Conservation (phyloP, 345 rosid species). For the Eucalyptus pauciflora region DNA sequence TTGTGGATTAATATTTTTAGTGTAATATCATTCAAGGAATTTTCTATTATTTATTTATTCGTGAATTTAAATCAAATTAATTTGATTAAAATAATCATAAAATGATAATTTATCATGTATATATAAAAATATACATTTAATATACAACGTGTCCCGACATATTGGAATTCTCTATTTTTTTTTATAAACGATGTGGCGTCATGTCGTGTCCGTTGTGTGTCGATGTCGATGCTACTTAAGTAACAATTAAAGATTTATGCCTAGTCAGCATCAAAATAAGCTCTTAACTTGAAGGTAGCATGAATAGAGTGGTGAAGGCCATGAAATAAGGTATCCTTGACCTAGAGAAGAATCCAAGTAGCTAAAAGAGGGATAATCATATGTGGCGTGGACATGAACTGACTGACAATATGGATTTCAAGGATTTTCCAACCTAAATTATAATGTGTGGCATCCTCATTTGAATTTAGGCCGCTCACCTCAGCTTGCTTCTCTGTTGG, state of each 20-base stretch:
- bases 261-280: neutral
- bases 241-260: neutral
- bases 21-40: too few relatives aligned
- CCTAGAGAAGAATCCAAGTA: neutral
- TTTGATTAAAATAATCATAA: too few relatives aligned
- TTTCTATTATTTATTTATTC: too few relatives aligned
- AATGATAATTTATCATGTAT: too few relatives aligned
- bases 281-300: neutral
- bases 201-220: rapidly evolving
- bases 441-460: too few relatives aligned
- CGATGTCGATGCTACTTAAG: too few relatives aligned
- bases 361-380: neutral
- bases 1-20: too few relatives aligned
- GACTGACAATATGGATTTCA: neutral
- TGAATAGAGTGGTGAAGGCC: neutral
- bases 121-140: too few relatives aligned
- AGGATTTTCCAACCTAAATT: too few relatives aligned
- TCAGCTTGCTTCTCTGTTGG: neutral
- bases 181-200: rapidly evolving
- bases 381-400: neutral
- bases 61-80: too few relatives aligned
- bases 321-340: neutral
- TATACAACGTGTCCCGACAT: too few relatives aligned
- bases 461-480: neutral
- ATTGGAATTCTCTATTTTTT: too few relatives aligned